phyloP scores from a whole-genome alignment of 169 alveolate genomes.

The Plasmodium chabaudi region DNA sequence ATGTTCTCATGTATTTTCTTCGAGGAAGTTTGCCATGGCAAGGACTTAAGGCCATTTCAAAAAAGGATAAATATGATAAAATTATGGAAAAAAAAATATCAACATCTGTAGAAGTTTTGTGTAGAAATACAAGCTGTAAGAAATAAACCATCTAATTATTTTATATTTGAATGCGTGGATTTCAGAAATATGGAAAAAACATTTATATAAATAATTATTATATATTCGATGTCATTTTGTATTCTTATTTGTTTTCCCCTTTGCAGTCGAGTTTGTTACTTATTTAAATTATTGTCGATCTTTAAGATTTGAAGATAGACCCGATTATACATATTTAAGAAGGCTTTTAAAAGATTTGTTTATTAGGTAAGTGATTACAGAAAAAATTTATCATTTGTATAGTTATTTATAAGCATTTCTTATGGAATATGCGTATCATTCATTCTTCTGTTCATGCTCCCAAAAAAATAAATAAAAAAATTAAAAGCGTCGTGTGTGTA shows the following conservation, averaged over 20 bases:
- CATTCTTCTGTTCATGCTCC: too few relatives aligned
- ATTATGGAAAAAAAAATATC: conserved; percentile 98
- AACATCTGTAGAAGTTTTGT: conserved; percentile 96
- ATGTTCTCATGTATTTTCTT: conserved; percentile 97
- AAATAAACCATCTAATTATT: background rate
- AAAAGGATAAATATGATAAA: conserved; percentile 97
- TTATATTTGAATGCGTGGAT: background rate
- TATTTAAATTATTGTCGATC: conserved; percentile 95
- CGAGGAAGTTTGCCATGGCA: conserved; percentile 99
- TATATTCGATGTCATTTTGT: background rate
- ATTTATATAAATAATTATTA: background rate
- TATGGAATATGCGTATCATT: too few relatives aligned
- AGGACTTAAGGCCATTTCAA: conserved; percentile 95
- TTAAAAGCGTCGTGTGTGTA: too few relatives aligned
- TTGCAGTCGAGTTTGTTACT: conserved; percentile 92
- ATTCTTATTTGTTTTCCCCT: background rate
- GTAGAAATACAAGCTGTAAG: conserved; percentile 92
- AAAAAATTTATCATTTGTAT: background rate
- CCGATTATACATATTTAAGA: conserved; percentile 95
- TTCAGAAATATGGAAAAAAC: background rate
- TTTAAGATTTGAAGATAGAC: conserved; percentile 96
- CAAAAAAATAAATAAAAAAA: too few relatives aligned
- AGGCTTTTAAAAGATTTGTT: conserved; percentile 96
- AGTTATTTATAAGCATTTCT: background rate
- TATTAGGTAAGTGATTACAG: conserved; percentile 80